These are phyloP conservation scores for Parietichytrium sp. DNA, from an alignment of 108 stramenopile genomes.

Conservation along the genomic window DNA sequence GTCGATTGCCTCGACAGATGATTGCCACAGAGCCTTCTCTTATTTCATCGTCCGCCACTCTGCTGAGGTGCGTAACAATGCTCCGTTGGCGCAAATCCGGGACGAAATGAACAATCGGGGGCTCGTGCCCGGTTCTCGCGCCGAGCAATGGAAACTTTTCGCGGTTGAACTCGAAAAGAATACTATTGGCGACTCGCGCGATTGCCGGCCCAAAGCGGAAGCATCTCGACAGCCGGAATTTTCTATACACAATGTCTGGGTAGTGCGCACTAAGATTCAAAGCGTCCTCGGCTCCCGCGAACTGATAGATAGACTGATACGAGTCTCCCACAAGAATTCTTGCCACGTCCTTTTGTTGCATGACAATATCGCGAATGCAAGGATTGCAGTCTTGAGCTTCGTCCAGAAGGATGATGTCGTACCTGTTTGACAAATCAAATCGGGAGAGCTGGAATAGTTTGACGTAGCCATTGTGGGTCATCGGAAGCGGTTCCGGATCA, in stretches of 20 bases:
- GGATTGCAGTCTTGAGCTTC: conserved; percentile 37
- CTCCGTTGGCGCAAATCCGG: too few relatives aligned
- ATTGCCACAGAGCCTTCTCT: background rate
- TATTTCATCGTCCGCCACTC: background rate
- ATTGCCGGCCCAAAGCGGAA: conserved; percentile 16
- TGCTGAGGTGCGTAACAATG: too few relatives aligned
- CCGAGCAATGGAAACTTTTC: background rate
- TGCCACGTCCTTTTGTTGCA: background rate
- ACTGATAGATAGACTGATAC: conserved; percentile 14
- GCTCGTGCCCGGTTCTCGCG: background rate
- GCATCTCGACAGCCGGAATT: conserved; percentile 7
- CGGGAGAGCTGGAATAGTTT: background rate
- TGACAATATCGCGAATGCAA: background rate
- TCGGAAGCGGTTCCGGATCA: background rate
- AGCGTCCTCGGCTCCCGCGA: conserved; percentile 33
- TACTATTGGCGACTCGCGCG: background rate
- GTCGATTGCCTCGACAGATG: conserved; percentile 22
- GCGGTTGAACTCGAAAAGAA: background rate
- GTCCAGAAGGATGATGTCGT: conserved; percentile 2
- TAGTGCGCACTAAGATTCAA: background rate
- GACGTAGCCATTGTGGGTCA: background rate
- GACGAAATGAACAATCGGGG: background rate
- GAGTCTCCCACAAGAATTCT: background rate
- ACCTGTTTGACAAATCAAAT: background rate
- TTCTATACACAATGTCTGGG: background rate